These are phyloP conservation scores for Suillus cothurnatus DNA, from an alignment of 768 basidiomycete genomes.

Conservation along the genomic window DNA sequence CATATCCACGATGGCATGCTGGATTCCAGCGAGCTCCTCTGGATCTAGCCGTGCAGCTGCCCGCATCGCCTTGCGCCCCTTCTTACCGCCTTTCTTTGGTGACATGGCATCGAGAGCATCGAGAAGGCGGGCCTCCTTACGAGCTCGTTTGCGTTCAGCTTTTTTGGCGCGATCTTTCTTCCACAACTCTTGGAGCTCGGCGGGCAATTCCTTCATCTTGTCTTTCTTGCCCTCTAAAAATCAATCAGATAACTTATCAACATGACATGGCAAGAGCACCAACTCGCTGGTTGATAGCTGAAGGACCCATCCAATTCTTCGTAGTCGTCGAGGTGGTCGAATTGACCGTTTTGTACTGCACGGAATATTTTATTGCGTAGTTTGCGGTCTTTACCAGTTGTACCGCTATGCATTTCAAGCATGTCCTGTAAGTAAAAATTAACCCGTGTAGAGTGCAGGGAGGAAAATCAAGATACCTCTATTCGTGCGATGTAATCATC, in stretches of 20 bases:
- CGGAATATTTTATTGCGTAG: conserved; percentile 58
- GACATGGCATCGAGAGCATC: conserved; percentile 64
- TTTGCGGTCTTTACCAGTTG: conserved; percentile 49
- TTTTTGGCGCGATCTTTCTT: conserved; percentile 82
- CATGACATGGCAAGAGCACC: conserved; percentile 26
- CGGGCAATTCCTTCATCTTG: conserved; percentile 52
- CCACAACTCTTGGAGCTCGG: conserved; percentile 71
- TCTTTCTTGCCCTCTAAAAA: conserved; percentile 43
- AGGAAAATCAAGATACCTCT: conserved; percentile 43
- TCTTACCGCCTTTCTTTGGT: conserved; percentile 65
- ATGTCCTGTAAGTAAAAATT: conserved; percentile 54
- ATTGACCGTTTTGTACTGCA: conserved; percentile 59
- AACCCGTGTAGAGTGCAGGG: background rate
- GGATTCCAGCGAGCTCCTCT: conserved; percentile 31
- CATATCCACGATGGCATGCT: conserved; percentile 62
- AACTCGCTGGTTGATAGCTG: conserved; percentile 47
- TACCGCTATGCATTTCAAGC: conserved; percentile 58
- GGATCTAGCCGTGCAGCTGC: conserved; percentile 55
- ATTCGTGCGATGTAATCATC: conserved; percentile 59
- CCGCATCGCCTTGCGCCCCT: conserved; percentile 67
- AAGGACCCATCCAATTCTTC: conserved; percentile 29
- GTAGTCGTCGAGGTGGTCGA: conserved; percentile 37
- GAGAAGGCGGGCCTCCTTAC: conserved; percentile 56
- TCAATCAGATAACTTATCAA: conserved; percentile 1
- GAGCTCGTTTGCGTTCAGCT: conserved; percentile 68